Evolutionary conservation across 805 yeast species (phyloP), one percentile per base, ranked within the genome.

Genomic region (Saccharomycopsis selenospora): DNA sequence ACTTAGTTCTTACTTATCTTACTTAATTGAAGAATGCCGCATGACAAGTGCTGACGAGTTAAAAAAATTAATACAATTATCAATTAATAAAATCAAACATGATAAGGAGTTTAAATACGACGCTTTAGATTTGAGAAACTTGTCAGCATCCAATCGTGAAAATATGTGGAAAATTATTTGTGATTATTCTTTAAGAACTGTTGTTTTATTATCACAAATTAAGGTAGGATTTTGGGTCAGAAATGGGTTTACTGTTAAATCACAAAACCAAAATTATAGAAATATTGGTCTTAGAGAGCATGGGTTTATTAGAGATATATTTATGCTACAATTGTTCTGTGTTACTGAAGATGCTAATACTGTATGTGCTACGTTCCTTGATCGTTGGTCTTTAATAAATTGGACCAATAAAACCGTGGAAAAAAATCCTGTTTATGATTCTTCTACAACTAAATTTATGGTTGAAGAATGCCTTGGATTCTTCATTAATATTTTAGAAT

Each of bases 191-290:
- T 62, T 93, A 18, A 71, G 95, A 49, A 82, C 90, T 0, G 60
- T 88, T 25, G 96, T 86, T 0, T 64, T 86, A 6, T 65, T 87
- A 55, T 79, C 96, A 0, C 97, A 93, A 58, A 85, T 91, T 6
- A 82, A 86, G 52, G 80, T 85, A 0, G 96, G 96, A 0, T 75
- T 84, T 49, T 91, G 98, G 98, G 96, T 91, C 0, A 75, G 98
- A 58, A 91, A 91, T 64, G 99, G 99, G 0, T 75, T 78, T 50
- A 82, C 90, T 36, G 80, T 88, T 3, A 72, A 84, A 36, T 79
- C 81, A 23, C 98, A 91, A 60, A 72, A 85, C 54, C 83, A 80
- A 56, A 79, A 89, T 49, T 91, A 91, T 61, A 75, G 84, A 36
- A 82, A 78, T 50, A 75, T 89, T 10, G 85, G 88, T 3, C 71